Conservation (phyloP, 805 yeast genomes). For the Yamadazyma sp. region DNA sequence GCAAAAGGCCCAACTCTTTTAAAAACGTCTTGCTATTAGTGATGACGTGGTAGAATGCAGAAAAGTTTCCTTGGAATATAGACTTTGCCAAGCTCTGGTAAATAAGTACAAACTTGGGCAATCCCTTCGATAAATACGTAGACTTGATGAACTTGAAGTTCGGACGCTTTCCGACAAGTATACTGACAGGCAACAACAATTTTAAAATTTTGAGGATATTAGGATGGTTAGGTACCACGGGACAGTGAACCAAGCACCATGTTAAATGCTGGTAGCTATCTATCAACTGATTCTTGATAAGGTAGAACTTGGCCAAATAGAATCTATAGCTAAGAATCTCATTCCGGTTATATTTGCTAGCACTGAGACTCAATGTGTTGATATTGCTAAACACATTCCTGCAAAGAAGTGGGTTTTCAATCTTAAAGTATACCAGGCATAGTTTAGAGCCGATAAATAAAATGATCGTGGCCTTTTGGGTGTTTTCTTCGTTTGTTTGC, state of each 20-base stretch:
- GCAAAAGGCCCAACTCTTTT: constrained; percentile 34
- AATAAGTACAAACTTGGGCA: constrained; percentile 22
- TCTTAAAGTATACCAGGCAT: constrained; percentile 55
- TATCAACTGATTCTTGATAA: constrained; percentile 51
- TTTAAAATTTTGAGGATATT: constrained; percentile 46
- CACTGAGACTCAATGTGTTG: constrained; percentile 49
- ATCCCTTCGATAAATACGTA: constrained; percentile 12
- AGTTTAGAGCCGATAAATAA: constrained; percentile 53
- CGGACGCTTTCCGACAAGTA: constrained; percentile 57
- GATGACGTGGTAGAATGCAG: constrained; percentile 30
- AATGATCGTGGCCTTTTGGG: constrained; percentile 45
- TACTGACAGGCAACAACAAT: constrained; percentile 51
- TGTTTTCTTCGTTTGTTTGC: constrained; percentile 33
- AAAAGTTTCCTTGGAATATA: constrained; percentile 45
- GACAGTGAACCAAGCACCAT: constrained; percentile 51
- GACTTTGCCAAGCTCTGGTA: constrained; percentile 39
- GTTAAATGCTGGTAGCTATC: constrained; percentile 50
- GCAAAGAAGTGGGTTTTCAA: constrained; percentile 57
- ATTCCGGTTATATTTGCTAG: constrained; percentile 37
- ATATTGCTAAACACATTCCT: constrained; percentile 62
- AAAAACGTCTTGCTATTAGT: constrained; percentile 34
- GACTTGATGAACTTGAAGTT: constrained; percentile 20
- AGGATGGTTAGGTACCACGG: constrained; percentile 22
- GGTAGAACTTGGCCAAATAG: constrained; percentile 53
- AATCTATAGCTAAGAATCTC: constrained; percentile 55